phyloP scores from a whole-genome alignment of 768 basidiomycete genomes.

The Termitomyces sp. region DNA sequence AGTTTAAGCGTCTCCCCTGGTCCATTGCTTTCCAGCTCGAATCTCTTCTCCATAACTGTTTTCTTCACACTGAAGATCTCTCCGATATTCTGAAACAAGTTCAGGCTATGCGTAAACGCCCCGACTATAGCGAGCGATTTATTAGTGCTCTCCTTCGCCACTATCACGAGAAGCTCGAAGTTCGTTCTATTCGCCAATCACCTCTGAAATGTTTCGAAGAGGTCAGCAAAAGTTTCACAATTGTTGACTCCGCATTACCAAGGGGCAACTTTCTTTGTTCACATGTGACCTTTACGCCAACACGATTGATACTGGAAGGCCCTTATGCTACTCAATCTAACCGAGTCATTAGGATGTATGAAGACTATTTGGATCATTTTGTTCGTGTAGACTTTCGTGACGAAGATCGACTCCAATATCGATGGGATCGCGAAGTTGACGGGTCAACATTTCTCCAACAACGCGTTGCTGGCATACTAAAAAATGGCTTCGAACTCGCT shows the following conservation, averaged over 20 bases:
- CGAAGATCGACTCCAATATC: slow-evolving; percentile 70
- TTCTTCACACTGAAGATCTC: slow-evolving; percentile 58
- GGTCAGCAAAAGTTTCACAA: slow-evolving; percentile 22
- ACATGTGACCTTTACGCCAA: slow-evolving; percentile 74
- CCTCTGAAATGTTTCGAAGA: slow-evolving; percentile 40
- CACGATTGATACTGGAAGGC: slow-evolving; percentile 68
- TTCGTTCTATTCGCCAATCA: slow-evolving; percentile 31
- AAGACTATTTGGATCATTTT: slow-evolving; percentile 59
- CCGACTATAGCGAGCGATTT: slow-evolving; percentile 19
- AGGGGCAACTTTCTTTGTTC: slow-evolving; percentile 55
- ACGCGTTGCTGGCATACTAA: slow-evolving; percentile 54
- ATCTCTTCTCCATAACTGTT: slow-evolving; percentile 55
- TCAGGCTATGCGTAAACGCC: slow-evolving; percentile 27
- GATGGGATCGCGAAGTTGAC: slow-evolving; percentile 66
- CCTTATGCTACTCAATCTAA: slow-evolving; percentile 76
- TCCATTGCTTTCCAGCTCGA: slow-evolving; percentile 74
- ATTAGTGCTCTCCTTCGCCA: slow-evolving; percentile 47
- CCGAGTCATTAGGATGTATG: slow-evolving; percentile 67
- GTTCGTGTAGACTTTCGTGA: slow-evolving; percentile 82
- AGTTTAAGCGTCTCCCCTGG: slow-evolving; percentile 51
- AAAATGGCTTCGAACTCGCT: slow-evolving; percentile 62
- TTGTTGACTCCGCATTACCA: slow-evolving; percentile 17
- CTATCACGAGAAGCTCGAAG: slow-evolving; percentile 45
- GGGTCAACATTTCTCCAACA: slow-evolving; percentile 46
- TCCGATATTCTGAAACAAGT: slow-evolving; percentile 38